Evolutionary conservation across 2,329 filamentous ascomycete species (phyloP), one percentile per base, ranked within the genome.

Genomic region (Tolypocladium capitatum): DNA sequence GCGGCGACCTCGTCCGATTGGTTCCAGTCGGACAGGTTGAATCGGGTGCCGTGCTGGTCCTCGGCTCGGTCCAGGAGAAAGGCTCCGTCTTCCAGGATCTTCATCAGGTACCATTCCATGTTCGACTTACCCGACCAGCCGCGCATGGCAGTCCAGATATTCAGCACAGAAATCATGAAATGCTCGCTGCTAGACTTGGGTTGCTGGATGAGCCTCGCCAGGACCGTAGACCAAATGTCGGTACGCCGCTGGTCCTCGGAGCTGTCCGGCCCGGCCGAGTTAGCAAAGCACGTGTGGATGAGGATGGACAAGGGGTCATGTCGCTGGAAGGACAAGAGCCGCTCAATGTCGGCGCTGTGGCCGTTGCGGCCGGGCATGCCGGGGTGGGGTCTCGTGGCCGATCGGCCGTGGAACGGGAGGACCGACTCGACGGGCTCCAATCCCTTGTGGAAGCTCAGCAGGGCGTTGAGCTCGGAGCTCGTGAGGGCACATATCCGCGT

Each of bases 31-130:
- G 83, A 81, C 36, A 86, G 71, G 65, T 88, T 81, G 65, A 83
- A 76, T 53, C 83, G 74, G 51, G 82, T 81, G 33, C 81, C 78
- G 52, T 84, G 76, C 57, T 87, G 84, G 60, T 89, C 84, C 63
- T 90, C 86, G 58, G 86, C 82, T 60, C 85, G 83, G 60, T 95
- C 89, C 56, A 96, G 73, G 49, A 97, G 73, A 61, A 96, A 96
- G 35, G 89, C 84, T 55, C 92, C 92, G 57, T 94, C 86, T 66
- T 95, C 87, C 31, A 98, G 77, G 51, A 94, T 87, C 62, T 92
- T 86, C 86, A 95, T 92, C 13, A 98, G 77, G 63, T 91, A 97
- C 67, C 88, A 85, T 67, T 96, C 90, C 73, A 98, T 81, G 53
- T 89, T 92, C 55, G 83, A 80, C 58, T 84, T 89, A 49, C 88